A percentile compares a stretch with the other conserved stretches of the same genome.
Conservation (phyloP, 2,329 filamentous ascomycete genomes). For the Neofusicoccum laricinum region DNA sequence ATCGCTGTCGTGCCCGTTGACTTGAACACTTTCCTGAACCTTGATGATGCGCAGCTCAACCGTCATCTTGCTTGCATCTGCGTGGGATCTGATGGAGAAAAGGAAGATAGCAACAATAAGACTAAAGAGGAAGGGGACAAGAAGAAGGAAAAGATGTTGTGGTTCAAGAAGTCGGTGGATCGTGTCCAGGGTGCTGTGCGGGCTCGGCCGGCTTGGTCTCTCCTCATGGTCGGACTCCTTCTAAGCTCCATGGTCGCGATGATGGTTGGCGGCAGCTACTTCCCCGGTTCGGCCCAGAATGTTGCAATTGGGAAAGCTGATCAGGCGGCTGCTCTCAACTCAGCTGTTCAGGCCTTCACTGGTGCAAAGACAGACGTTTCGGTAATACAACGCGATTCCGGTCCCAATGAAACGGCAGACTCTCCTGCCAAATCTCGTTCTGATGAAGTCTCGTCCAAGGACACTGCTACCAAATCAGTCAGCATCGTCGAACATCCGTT, state of each 20-base stretch:
- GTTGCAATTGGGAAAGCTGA: conserved; percentile 1
- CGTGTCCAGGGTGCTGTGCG: background rate
- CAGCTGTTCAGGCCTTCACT: conserved; percentile 12
- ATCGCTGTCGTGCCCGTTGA: conserved; percentile 27
- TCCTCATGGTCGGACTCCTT: conserved; percentile 2
- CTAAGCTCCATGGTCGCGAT: background rate
- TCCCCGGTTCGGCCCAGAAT: background rate
- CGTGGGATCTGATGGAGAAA: background rate
- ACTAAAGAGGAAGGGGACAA: background rate
- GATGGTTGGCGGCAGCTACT: background rate
- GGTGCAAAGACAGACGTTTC: conserved; percentile 11
- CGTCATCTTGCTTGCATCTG: conserved; percentile 35
- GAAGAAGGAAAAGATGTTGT: background rate
- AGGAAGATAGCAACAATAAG: background rate
- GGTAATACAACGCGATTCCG: conserved; percentile 10
- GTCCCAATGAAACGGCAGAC: background rate
- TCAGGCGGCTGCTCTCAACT: conserved; percentile 8
- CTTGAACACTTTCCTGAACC: conserved; percentile 29
- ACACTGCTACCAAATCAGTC: conserved; percentile 5
- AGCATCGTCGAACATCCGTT: conserved; percentile 11
- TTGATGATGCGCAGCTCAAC: conserved; percentile 36
- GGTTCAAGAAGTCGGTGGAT: background rate
- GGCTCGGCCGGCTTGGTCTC: conserved; percentile 3
- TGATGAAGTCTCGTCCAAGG: conserved; percentile 1
- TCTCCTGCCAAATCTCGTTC: background rate